Conservation (phyloP, 2,329 filamentous ascomycete species). For the Trichophyton simii region DNA sequence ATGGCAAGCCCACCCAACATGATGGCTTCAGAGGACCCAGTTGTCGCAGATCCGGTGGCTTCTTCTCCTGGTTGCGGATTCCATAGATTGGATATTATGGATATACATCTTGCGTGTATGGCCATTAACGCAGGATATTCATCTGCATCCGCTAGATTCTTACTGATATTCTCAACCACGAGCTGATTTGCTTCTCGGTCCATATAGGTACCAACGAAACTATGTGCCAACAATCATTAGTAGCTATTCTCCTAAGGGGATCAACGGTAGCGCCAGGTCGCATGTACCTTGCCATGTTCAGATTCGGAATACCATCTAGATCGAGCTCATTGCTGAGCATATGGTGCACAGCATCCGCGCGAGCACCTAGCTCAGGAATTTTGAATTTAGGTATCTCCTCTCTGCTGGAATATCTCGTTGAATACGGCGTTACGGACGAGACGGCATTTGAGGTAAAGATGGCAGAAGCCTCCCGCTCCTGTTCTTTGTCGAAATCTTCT, state of each 20-base stretch:
- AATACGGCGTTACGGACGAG: slow-evolving; percentile 22
- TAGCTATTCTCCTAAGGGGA: background rate
- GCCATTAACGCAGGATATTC: slow-evolving; percentile 48
- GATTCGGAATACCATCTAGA: slow-evolving; percentile 52
- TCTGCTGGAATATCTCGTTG: slow-evolving; percentile 22
- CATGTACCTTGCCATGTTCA: slow-evolving; percentile 49
- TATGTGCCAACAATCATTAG: slow-evolving; percentile 16
- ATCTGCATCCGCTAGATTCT: slow-evolving; percentile 61
- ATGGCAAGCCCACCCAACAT: slow-evolving; percentile 59
- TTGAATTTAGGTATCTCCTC: slow-evolving; percentile 24
- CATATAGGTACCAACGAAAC: slow-evolving; percentile 62
- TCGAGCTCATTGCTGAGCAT: slow-evolving; percentile 52
- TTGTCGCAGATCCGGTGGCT: slow-evolving; percentile 56
- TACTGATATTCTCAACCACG: slow-evolving; percentile 55
- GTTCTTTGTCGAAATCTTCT: slow-evolving; percentile 15
- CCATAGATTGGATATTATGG: slow-evolving; percentile 57
- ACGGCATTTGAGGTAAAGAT: slow-evolving; percentile 19
- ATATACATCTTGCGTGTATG: slow-evolving; percentile 56
- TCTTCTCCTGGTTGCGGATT: slow-evolving; percentile 48
- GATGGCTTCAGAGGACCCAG: slow-evolving; percentile 59
- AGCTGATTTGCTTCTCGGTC: slow-evolving; percentile 52
- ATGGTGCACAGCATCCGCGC: slow-evolving; percentile 51
- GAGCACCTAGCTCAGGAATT: slow-evolving; percentile 22
- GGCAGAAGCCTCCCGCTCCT: slow-evolving; percentile 14
- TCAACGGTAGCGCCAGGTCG: background rate